phyloP scores from a whole-genome alignment of 1,139 yeast species.

The Diutina pseudorugosa region DNA sequence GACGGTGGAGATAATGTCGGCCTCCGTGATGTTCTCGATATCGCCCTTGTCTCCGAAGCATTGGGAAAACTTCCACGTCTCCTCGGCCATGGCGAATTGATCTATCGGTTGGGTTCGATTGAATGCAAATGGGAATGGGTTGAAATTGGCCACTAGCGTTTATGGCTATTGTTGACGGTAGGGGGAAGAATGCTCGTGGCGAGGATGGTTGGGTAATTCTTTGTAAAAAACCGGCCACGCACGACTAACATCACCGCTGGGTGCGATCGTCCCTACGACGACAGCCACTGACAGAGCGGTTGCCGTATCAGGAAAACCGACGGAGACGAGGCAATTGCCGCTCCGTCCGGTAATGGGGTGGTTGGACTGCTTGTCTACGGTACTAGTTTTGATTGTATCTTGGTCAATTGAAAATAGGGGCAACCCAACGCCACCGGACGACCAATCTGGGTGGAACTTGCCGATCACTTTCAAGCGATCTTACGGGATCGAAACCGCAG shows the following conservation, averaged over 20 bases:
- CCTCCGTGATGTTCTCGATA: conserved; percentile 90
- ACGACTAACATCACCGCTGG: not conserved
- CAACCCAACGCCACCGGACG: not conserved
- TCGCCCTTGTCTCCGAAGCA: conserved; percentile 99
- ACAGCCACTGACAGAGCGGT: not conserved
- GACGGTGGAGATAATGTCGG: conserved; percentile 94
- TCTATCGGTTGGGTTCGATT: not conserved
- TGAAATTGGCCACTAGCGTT: not conserved
- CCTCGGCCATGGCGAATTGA: conserved; percentile 11
- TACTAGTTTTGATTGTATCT: not conserved
- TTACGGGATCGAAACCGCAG: not conserved
- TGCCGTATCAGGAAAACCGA: not conserved
- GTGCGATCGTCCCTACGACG: not conserved
- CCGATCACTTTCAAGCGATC: not conserved
- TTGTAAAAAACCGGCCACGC: not conserved
- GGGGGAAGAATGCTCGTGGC: conserved; percentile 1
- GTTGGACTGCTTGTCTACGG: not conserved
- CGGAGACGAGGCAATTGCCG: not conserved
- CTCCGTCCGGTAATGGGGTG: not conserved
- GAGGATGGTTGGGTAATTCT: not conserved
- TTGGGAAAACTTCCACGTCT: conserved; percentile 63
- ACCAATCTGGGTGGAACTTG: not conserved
- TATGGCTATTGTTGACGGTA: not conserved
- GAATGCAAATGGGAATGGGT: not conserved
- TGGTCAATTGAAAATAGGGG: not conserved